These are phyloP conservation scores for Irpex rosettiformis DNA, from an alignment of 1,284 basidiomycete species.

Conservation along the genomic window DNA sequence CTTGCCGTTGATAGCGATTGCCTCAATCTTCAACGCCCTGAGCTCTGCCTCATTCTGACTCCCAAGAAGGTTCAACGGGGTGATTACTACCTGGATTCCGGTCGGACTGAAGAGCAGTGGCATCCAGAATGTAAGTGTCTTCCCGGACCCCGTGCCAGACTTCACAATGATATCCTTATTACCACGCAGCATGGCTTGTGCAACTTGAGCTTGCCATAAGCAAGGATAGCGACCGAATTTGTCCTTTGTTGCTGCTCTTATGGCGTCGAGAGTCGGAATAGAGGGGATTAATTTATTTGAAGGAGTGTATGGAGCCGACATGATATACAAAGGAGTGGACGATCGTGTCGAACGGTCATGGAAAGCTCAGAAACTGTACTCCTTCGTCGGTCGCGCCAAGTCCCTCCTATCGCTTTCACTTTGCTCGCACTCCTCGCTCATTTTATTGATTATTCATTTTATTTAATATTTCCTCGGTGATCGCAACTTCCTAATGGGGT, in stretches of 20 bases:
- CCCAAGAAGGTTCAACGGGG: slow-evolving; percentile 27
- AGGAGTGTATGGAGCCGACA: background rate
- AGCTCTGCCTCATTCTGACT: slow-evolving; percentile 21
- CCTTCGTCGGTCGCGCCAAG: background rate
- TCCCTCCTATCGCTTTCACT: too few species aligned
- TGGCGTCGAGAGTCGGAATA: background rate
- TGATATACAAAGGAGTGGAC: background rate
- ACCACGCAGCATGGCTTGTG: slow-evolving; percentile 10
- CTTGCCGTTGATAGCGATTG: slow-evolving; percentile 20
- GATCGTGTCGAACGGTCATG: too few species aligned
- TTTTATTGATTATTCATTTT: background rate
- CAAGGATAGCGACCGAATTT: slow-evolving; percentile 9
- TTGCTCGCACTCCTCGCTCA: background rate
- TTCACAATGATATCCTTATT: slow-evolving; percentile 23
- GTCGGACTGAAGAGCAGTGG: slow-evolving; percentile 24
- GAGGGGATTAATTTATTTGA: background rate
- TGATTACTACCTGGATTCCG: slow-evolving; percentile 26
- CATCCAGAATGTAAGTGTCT: slow-evolving; percentile 31
- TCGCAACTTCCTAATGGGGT: background rate
- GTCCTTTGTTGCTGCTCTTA: background rate
- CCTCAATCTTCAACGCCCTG: slow-evolving; percentile 11
- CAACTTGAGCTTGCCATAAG: slow-evolving; percentile 19
- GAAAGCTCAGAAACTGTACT: too few species aligned
- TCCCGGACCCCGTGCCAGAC: slow-evolving; percentile 24
- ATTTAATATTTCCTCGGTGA: background rate